Evolutionary conservation across 805 yeast species (phyloP).

Genomic region (Spathaspora hagerdaliae): DNA sequence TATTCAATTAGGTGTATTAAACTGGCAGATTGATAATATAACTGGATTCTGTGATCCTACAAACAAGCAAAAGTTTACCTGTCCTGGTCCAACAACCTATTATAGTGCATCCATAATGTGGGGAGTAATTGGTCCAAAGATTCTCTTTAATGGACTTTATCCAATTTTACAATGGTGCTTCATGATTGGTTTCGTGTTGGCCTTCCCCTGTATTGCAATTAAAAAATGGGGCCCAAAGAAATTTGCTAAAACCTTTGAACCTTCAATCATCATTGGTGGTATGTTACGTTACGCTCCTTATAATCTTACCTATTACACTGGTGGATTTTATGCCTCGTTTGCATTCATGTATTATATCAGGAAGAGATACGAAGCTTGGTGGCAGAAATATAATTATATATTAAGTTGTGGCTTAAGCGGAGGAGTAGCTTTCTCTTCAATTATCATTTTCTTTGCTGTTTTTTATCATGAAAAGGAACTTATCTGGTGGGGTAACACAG

Average conservation of each 20-base stretch:
- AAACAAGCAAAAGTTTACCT: constrained; percentile 20
- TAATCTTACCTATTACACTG: constrained; percentile 44
- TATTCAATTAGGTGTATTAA: constrained; percentile 18
- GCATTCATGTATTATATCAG: constrained; percentile 49
- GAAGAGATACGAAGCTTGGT: constrained; percentile 45
- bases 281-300: constrained; percentile 42
- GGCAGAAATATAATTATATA: constrained; percentile 65
- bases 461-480: constrained; percentile 40
- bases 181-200: constrained; percentile 42
- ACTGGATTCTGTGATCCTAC: constrained; percentile 16
- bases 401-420: constrained; percentile 49
- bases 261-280: constrained; percentile 46
- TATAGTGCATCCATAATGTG: constrained; percentile 45
- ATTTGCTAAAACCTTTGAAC: constrained; percentile 37
- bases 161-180: constrained; percentile 50
- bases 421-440: constrained; percentile 53
- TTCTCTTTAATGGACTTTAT: constrained; percentile 49
- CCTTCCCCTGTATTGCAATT: constrained; percentile 14
- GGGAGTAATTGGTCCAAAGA: constrained; percentile 53
- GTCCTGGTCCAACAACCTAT: constrained; percentile 28
- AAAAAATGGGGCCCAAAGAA: constrained; percentile 14
- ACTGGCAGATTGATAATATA: constrained; percentile 14
- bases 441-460: constrained; percentile 52
- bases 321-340: constrained; percentile 50
- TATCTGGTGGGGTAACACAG: constrained; percentile 60